Evolutionary conservation across 2,329 filamentous ascomycete species (phyloP).

Genomic region (Pseudogymnoascus sp.): DNA sequence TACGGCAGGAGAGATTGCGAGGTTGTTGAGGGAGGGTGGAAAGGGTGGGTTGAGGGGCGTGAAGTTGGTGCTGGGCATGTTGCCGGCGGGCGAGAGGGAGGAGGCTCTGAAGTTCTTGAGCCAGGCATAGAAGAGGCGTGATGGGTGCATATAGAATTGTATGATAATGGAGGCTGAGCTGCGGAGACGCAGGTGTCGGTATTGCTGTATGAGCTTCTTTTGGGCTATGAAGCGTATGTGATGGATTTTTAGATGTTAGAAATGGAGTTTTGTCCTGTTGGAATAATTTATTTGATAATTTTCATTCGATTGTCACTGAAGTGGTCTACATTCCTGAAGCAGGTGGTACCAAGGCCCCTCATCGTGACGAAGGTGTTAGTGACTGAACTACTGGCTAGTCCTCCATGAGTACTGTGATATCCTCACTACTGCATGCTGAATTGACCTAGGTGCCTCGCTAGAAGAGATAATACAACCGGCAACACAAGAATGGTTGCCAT

Average conservation of each 20-base stretch:
- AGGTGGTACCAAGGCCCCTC: no score
- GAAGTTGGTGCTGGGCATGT: conserved; percentile 74
- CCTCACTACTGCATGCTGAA: no score
- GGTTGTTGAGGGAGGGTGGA: conserved; percentile 59
- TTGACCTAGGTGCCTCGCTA: no score
- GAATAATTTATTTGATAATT: neutral
- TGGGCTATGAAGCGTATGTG: neutral
- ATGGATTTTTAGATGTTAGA: neutral
- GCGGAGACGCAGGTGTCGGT: neutral
- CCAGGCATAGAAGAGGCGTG: conserved; percentile 11
- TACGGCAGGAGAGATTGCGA: conserved; percentile 63
- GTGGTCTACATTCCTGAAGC: neutral
- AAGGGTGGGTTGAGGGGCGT: conserved; percentile 76
- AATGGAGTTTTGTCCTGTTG: neutral
- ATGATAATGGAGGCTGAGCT: conserved; percentile 6
- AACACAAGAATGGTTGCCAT: no score
- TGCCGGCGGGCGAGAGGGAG: conserved; percentile 85
- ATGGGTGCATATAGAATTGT: neutral
- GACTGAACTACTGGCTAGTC: no score
- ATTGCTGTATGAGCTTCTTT: neutral
- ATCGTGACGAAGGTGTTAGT: no score
- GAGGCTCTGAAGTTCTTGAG: conserved; percentile 31
- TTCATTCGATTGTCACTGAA: neutral
- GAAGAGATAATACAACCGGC: no score
- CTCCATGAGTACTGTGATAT: no score